Evolutionary conservation across 1,284 basidiomycete genomes (phyloP).

Genomic region (Inonotus obliquus): DNA sequence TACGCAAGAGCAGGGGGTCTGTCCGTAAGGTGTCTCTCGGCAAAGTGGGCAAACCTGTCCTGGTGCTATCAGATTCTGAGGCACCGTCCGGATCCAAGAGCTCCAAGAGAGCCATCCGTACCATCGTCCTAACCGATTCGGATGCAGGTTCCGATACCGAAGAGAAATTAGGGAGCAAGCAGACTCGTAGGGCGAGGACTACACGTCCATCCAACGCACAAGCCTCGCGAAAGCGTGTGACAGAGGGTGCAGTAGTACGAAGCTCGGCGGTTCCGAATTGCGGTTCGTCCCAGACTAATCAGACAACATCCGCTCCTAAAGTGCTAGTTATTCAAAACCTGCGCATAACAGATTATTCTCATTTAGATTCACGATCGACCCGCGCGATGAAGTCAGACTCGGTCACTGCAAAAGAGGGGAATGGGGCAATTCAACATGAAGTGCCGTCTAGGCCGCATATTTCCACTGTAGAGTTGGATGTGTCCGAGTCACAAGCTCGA

Average conservation of each 20-base stretch:
- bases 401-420: not conserved
- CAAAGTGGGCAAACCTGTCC: not conserved
- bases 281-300: not conserved
- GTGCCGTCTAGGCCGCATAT: not conserved
- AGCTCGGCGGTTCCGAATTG: not conserved
- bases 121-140: slow-evolving; percentile 6
- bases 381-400: not conserved
- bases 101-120: slow-evolving; percentile 8
- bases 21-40: not conserved
- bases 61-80: not conserved
- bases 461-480: not conserved
- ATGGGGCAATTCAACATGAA: not conserved
- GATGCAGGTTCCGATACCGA: not conserved
- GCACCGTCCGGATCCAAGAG: not conserved
- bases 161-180: not conserved
- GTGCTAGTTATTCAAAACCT: not conserved
- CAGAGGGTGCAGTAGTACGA: not conserved
- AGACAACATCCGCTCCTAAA: not conserved
- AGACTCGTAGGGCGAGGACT: not conserved
- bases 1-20: not conserved
- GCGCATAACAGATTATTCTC: not conserved
- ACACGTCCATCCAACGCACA: not conserved
- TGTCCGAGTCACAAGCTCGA: not conserved
- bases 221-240: not conserved
- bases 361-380: not conserved